A percentile compares a stretch with the other conserved stretches of the same genome.
Evolutionary conservation across 2,329 filamentous ascomycete species (phyloP).

Genomic region (Ceratocystis alfenasii): DNA sequence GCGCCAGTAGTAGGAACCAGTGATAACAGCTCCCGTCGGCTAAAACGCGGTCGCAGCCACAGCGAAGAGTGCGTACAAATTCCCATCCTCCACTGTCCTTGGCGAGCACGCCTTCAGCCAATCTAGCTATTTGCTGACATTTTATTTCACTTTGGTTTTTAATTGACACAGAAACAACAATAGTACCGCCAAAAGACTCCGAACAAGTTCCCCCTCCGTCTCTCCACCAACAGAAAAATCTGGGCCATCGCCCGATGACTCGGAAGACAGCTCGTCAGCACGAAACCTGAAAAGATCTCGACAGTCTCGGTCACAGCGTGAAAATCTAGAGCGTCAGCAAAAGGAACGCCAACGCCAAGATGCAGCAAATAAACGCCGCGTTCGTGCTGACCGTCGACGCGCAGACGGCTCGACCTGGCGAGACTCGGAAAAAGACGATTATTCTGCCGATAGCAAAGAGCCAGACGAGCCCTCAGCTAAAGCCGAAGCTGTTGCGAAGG

Average conservation of each 20-base stretch:
- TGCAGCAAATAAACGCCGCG: slow-evolving; percentile 67
- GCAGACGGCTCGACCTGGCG: slow-evolving; percentile 53
- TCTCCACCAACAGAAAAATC: slow-evolving; percentile 41
- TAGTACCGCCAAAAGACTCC: slow-evolving; percentile 59
- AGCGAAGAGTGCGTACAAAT: slow-evolving; percentile 71
- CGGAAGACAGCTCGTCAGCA: slow-evolving; percentile 53
- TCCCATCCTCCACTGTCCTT: too few relatives aligned
- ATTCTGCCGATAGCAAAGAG: slow-evolving; percentile 27
- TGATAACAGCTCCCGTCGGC: slow-evolving; percentile 42
- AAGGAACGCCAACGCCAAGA: slow-evolving; percentile 62
- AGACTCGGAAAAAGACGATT: slow-evolving; percentile 28
- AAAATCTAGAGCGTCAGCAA: slow-evolving; percentile 59
- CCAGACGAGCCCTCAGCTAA: slow-evolving; percentile 22
- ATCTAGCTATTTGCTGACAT: slow-evolving; percentile 3
- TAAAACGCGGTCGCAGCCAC: slow-evolving; percentile 77
- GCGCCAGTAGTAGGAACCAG: slow-evolving; percentile 43
- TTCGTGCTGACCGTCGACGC: slow-evolving; percentile 66
- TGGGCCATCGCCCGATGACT: slow-evolving; percentile 46
- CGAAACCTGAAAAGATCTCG: slow-evolving; percentile 49
- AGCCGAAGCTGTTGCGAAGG: background rate
- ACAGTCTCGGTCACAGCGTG: slow-evolving; percentile 46
- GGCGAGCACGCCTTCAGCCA: background rate
- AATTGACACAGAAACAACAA: slow-evolving; percentile 49
- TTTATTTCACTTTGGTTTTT: slow-evolving; percentile 18
- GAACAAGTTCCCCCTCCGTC: slow-evolving; percentile 65